Evolutionary conservation across 2,329 filamentous ascomycete genomes (phyloP).

Genomic region (Myrmaecium sp.): DNA sequence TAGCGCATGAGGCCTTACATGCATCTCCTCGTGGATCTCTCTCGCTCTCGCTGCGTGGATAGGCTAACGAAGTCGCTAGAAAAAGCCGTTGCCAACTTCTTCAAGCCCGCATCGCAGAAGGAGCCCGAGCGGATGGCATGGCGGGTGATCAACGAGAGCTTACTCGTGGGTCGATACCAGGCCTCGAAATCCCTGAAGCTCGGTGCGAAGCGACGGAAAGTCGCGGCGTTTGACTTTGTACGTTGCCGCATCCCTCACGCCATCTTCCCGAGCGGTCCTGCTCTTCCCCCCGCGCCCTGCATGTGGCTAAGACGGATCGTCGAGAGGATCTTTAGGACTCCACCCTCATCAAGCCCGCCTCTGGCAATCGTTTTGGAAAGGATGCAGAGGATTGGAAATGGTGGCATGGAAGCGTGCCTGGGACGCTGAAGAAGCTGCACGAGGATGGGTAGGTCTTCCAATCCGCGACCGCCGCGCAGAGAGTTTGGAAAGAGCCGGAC

Average conservation of each 20-base stretch:
- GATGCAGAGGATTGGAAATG: constrained; percentile 78
- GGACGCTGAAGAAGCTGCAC: constrained; percentile 48
- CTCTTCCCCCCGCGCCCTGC: not conserved
- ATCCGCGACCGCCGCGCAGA: too few species aligned
- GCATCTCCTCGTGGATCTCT: too few species aligned
- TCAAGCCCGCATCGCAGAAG: constrained; percentile 74
- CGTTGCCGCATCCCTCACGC: constrained; percentile 4
- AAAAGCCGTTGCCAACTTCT: constrained; percentile 64
- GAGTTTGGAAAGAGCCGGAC: too few species aligned
- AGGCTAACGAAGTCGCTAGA: constrained; percentile 25
- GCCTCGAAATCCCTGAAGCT: constrained; percentile 15
- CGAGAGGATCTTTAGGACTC: constrained; percentile 46
- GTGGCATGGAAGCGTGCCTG: constrained; percentile 64
- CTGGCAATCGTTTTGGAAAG: constrained; percentile 61
- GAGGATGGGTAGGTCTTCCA: constrained; percentile 46
- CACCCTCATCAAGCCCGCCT: constrained; percentile 65
- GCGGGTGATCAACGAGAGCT: constrained; percentile 46
- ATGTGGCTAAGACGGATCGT: constrained; percentile 5
- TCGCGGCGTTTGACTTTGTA: constrained; percentile 25
- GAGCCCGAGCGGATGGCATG: constrained; percentile 59
- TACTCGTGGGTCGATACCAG: constrained; percentile 60
- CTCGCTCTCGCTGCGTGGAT: not conserved
- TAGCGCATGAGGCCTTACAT: constrained; percentile 3
- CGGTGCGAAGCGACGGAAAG: constrained; percentile 8
- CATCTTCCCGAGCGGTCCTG: not conserved